Base-by-base conservation (phyloP, 352 stramenopile genomes). In the Phytophthora brassicae region DNA sequence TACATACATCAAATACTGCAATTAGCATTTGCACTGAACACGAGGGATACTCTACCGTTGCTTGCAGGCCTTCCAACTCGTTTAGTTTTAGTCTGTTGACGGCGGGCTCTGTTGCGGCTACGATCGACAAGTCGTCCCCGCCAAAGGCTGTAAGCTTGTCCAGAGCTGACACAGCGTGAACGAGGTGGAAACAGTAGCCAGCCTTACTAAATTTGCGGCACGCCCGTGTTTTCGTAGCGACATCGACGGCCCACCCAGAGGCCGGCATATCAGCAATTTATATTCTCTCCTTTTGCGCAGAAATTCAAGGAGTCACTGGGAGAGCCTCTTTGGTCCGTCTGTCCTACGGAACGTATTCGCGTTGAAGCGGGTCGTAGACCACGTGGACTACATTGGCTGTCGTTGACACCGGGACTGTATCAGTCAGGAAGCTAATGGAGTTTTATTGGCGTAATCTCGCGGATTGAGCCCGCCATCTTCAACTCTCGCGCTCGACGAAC, bases 381-480 rank as follows among this genome's bases (percentile, higher is more conserved):
- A 49, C 35, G 23, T 35, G n/a, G 20, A 45, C 38, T 6, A 33
- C 17, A 22, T 42, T n/a, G 35, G 16, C 16, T 19, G 20, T 35
- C 5, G 29, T 28, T 4, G 28, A 17, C 26, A 5, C n/a, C 8
- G 26, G 17, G 17, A 11, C 8, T 17, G 23, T 7, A 11, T 24
- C 33, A 9, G 44, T 54, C 33, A 54, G 19, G 14, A 48, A 47
- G 33, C n/a, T 11, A 7, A 61, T 55, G 12, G 43, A 61, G 33
- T 28, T 61, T 53, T 16, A 31, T 11, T 19, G 43, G 31, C 0
- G 42, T 35, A 2, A 61, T n/a, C 24, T 55, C 33, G 2, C 44
- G 22, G 14, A 61, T 41, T 20, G 16, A 39, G 0, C n/a, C 20
- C 5, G 23, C 5, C 3, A 53, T 61, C 1, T 2, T 19, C 43